Evolutionary conservation across 805 yeast species (phyloP), one percentile per base, ranked within the genome.

Genomic region (Maudiozyma serrabonitensis): DNA sequence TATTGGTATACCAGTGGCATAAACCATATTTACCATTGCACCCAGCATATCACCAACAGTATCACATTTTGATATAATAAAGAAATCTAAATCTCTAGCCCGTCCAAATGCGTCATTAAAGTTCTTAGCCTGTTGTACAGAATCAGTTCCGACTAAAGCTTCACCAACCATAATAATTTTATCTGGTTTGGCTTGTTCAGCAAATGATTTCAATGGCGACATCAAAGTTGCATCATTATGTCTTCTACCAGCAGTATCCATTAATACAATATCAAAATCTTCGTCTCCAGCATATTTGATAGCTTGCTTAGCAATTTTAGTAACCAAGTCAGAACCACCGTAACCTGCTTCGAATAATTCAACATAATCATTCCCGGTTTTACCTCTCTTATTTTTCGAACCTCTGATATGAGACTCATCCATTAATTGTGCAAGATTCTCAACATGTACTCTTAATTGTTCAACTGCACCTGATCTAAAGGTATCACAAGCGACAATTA

Each of bases 391-490:
- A 46, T 66, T 66, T 46, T 55, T 64, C 1, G 67, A 59, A 7
- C 69, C 69, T 45, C 69, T 62, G 28, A 68, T 59, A 41, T 64
- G 67, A 16, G 72, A 65, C 21, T 68, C 68, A 44, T 75, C 77
- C 32, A 87, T 82, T 41, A 90, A 72, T 53, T 80, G 80, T 47
- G 82, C 78, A 54, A 91, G 72, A 60, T 93, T 87, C 53, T 82
- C 82, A 2, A 91, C 98, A 69, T 91, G 99, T 1, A 90, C 96
- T 56, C 93, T 81, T 52, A 91, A 73, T 69, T 91, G 99, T 66
- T 91, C 98, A n/a, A 91, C 97, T 0, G 99, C 99, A 47, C 99
- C 99, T 0, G 96, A 87, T 68, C 99, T 78, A 70, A 91, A 91
- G 0, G 99, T 93, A 70, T 91, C 99, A 70, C 98, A 91, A 0